These are phyloP conservation scores for Amanita muscaria DNA, from an alignment of 768 basidiomycete species.

Conservation along the genomic window DNA sequence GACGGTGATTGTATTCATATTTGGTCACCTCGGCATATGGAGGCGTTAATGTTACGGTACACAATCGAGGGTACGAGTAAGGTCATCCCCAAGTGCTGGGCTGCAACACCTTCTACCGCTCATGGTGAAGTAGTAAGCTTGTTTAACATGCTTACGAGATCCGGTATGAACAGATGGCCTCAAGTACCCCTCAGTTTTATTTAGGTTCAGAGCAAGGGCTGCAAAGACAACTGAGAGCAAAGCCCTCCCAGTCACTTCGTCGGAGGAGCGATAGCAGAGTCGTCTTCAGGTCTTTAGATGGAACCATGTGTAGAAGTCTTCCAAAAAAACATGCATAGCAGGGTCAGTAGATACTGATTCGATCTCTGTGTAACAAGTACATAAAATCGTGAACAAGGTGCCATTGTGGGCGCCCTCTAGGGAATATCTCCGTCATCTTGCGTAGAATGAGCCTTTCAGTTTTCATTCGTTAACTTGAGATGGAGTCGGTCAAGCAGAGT, in stretches of 20 bases:
- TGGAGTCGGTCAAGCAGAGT: slow-evolving; percentile 20
- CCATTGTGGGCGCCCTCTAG: too few species aligned
- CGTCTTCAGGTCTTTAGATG: slow-evolving; percentile 40
- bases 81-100: slow-evolving; percentile 20
- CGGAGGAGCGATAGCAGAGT: slow-evolving; percentile 23
- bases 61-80: slow-evolving; percentile 63
- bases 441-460: too few species aligned
- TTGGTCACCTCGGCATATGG: background rate
- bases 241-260: slow-evolving; percentile 62
- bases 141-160: too few species aligned
- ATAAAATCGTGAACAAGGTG: too few species aligned
- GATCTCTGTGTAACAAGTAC: too few species aligned
- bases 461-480: background rate
- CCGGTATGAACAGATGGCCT: too few species aligned
- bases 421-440: too few species aligned
- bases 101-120: slow-evolving; percentile 34
- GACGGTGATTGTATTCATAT: slow-evolving; percentile 2
- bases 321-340: background rate
- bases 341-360: too few species aligned
- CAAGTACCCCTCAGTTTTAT: too few species aligned
- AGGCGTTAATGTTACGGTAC: too few species aligned
- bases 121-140: slow-evolving; percentile 38
- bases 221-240: slow-evolving; percentile 1
- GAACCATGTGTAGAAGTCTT: slow-evolving; percentile 51
- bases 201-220: slow-evolving; percentile 46